These are phyloP conservation scores for Tolypocladium amazonense DNA, from an alignment of 2,329 filamentous ascomycete genomes.

Conservation along the genomic window DNA sequence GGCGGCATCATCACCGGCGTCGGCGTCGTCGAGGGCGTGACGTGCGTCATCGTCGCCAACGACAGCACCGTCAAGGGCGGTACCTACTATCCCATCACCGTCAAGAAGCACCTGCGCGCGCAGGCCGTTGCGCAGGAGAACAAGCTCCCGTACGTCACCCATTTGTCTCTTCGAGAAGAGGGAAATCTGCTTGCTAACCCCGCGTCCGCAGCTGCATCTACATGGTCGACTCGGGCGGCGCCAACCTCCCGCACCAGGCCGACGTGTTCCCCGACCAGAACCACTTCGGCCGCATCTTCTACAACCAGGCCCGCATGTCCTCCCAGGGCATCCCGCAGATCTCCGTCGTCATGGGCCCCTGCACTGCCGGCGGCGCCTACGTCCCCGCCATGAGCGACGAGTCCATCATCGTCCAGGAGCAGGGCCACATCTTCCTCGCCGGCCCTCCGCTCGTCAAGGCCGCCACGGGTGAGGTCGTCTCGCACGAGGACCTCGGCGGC, in stretches of 20 bases:
- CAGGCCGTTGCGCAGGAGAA: slow-evolving; percentile 90
- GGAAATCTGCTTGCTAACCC: not conserved
- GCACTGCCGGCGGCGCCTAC: slow-evolving; percentile 91
- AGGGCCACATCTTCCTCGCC: slow-evolving; percentile 96
- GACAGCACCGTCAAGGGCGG: slow-evolving; percentile 96
- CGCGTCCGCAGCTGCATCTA: slow-evolving; percentile 64
- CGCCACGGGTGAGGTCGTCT: slow-evolving; percentile 86
- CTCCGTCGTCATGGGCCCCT: slow-evolving; percentile 92
- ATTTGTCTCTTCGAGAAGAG: too few species aligned
- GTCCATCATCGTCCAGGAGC: slow-evolving; percentile 88
- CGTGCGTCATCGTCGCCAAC: slow-evolving; percentile 88
- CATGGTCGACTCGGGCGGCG: slow-evolving; percentile 89
- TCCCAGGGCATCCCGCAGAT: slow-evolving; percentile 83
- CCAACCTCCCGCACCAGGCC: slow-evolving; percentile 88
- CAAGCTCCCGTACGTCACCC: slow-evolving; percentile 51
- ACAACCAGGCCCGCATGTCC: slow-evolving; percentile 93
- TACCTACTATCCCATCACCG: slow-evolving; percentile 93
- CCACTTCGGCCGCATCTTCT: slow-evolving; percentile 96
- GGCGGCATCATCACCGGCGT: slow-evolving; percentile 90
- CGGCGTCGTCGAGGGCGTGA: slow-evolving; percentile 80
- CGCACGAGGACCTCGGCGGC: slow-evolving; percentile 81
- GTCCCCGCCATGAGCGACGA: slow-evolving; percentile 97
- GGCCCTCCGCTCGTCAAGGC: slow-evolving; percentile 93
- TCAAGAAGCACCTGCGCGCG: slow-evolving; percentile 92
- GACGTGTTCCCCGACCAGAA: slow-evolving; percentile 93